phyloP scores from a whole-genome alignment of 352 stramenopile species.

The Pythium dissotocum region DNA sequence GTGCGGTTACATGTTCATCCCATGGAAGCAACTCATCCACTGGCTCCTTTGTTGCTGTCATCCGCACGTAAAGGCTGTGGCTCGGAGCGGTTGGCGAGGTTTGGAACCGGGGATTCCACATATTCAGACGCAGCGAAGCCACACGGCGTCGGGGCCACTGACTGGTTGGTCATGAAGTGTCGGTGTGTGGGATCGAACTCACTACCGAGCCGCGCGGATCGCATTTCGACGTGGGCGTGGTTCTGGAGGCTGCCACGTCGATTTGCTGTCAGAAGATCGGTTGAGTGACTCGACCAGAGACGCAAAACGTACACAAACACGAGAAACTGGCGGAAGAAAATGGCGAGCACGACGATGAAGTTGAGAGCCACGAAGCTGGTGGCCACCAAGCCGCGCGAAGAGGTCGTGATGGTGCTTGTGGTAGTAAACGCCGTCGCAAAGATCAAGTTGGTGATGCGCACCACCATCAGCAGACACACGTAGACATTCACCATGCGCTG shows the following conservation, averaged over 20 bases:
- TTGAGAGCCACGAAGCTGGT: constrained; percentile 64
- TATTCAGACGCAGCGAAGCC: background rate
- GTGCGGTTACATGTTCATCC: too few relatives aligned
- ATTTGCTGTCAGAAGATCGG: background rate
- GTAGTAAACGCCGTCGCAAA: constrained; percentile 60
- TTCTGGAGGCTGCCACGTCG: background rate
- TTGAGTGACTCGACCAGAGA: constrained; percentile 38
- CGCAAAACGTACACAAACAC: constrained; percentile 56
- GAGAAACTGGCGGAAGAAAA: constrained; percentile 59
- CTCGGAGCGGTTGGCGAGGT: constrained; percentile 17
- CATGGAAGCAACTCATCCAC: too few relatives aligned
- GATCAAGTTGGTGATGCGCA: constrained; percentile 56
- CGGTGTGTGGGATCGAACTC: background rate
- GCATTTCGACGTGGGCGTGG: background rate
- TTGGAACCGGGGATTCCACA: constrained; percentile 24
- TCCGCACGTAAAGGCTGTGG: constrained; percentile 10
- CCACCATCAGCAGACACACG: constrained; percentile 39
- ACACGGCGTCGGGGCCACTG: background rate
- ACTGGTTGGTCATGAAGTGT: background rate
- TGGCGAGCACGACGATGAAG: constrained; percentile 49
- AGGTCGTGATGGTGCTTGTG: constrained; percentile 39
- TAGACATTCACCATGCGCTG: constrained; percentile 37
- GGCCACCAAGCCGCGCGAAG: constrained; percentile 40
- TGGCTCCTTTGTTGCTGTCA: background rate
- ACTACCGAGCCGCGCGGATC: background rate